Base-by-base conservation (phyloP, 2,329 filamentous ascomycete genomes). In the Calonectria leucothoes region DNA sequence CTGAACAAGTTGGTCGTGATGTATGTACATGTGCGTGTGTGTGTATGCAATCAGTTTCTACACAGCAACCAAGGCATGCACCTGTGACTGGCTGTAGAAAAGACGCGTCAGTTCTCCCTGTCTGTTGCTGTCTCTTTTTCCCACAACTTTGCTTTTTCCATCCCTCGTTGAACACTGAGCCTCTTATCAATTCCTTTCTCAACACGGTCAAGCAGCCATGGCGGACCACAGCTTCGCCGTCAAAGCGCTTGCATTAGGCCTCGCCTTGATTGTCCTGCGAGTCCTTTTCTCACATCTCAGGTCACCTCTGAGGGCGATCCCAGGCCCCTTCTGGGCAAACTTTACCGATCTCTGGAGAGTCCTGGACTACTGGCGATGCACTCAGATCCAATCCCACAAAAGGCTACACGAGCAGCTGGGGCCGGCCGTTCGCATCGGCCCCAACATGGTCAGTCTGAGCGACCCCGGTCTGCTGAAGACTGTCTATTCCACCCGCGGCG, bases 391-490 rank as follows among this genome's bases (percentile, higher is more conserved):
- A 39, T 66, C 64, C 14, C 64, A 66, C 23, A 33, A 20, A 14
- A 33, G 33, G 51, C 51, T 68, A 11, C 66, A 68, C 37, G 27
- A 68, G 33, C 29, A 68, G 33, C 29, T 68, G 51, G 66, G 66
- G 11, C 51, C 66, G 15, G 66, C 66, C 15, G 66, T 68, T 25
- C 52, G 66, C 42, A 68, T 68, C 20, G 66, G 66, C 31, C 66
- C 66, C 31, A 68, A 68, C 51, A 68, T 68, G 66, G 37, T 68
- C 66, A 68, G 66, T 42, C 66, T 68, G 35, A 68, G 66, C 48
- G 66, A 68, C 33, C 66, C 66, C 15, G 31, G 49, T 37, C 17
- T 59, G 12, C n/a, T 68, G 6, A 68, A 68, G 66, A 68, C 51
- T 31, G 23, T 68, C 39, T 68, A 68, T 42, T 68, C 66, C 27